phyloP scores from a whole-genome alignment of 2,329 filamentous ascomycete species.

The Colletotrichum chlorophyti region DNA sequence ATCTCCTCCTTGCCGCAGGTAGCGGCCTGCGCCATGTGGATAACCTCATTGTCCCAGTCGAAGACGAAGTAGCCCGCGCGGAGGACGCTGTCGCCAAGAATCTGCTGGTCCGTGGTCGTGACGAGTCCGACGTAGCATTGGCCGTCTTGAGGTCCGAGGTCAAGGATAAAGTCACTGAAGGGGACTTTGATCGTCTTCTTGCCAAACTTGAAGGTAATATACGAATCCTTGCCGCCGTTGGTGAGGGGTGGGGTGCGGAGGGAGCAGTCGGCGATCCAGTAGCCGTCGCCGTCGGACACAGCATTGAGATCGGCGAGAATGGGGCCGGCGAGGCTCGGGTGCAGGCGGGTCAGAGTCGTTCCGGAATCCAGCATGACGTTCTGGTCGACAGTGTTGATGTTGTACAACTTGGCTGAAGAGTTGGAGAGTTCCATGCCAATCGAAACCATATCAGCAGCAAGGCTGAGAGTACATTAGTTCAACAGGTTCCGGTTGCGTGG shows the following conservation, averaged over 20 bases:
- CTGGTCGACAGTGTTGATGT: conserved; percentile 38
- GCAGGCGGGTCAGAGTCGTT: conserved; percentile 56
- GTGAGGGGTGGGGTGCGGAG: conserved; percentile 35
- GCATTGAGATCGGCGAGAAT: conserved; percentile 53
- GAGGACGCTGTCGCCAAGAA: conserved; percentile 50
- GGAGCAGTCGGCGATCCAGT: conserved; percentile 52
- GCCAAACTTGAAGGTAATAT: conserved; percentile 56
- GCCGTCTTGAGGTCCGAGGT: conserved; percentile 39
- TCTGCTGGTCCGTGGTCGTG: conserved; percentile 48
- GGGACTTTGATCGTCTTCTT: conserved; percentile 48
- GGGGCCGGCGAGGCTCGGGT: conserved; percentile 46
- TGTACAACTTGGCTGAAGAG: conserved; percentile 31
- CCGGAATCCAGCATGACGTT: conserved; percentile 60
- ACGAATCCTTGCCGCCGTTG: conserved; percentile 38
- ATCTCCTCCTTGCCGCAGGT: conserved; percentile 47
- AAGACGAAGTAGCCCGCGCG: conserved; percentile 54
- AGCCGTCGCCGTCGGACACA: conserved; percentile 46
- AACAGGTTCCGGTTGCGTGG: neutral
- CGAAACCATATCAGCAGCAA: conserved; percentile 41
- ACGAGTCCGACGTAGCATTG: conserved; percentile 51
- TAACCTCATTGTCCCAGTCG: conserved; percentile 50
- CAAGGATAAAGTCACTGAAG: conserved; percentile 57
- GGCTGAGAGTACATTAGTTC: conserved; percentile 29
- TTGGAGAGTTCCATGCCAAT: conserved; percentile 40
- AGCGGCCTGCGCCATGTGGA: conserved; percentile 50